These are phyloP conservation scores for Tillandsia leiboldiana DNA, from an alignment of 176 grass and related monocot species.

Conservation along the genomic window DNA sequence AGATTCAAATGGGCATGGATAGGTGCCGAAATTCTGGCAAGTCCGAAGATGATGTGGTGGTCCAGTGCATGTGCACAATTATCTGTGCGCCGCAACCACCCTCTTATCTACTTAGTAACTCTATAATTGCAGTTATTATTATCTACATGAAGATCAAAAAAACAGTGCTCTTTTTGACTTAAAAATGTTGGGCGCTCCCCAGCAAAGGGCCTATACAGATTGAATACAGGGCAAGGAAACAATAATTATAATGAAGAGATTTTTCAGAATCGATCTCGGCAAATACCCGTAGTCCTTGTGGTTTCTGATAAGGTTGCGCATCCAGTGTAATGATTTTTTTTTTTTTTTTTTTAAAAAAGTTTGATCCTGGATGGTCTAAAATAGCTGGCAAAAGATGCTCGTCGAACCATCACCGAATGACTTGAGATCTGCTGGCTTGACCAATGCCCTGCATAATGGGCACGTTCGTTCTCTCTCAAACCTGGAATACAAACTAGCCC, in stretches of 20 bases:
- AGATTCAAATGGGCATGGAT: too few species aligned
- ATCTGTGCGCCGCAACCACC: too few species aligned
- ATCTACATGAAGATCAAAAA: too few species aligned
- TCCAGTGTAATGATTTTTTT: neutral
- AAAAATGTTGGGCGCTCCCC: too few species aligned
- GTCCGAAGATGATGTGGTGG: too few species aligned
- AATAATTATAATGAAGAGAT: neutral
- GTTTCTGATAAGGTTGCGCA: neutral
- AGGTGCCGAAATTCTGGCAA: too few species aligned
- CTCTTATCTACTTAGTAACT: too few species aligned
- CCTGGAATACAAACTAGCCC: slow-evolving; percentile 26
- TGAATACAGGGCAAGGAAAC: neutral
- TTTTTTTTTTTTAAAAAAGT: neutral
- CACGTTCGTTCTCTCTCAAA: slow-evolving; percentile 97
- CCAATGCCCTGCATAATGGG: slow-evolving; percentile 78
- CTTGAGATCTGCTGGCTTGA: slow-evolving; percentile 85
- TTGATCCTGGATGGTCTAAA: slow-evolving; percentile 27
- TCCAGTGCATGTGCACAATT: too few species aligned
- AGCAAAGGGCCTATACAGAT: neutral
- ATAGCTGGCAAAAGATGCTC: slow-evolving; percentile 88
- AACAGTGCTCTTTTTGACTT: too few species aligned
- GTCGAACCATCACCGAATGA: slow-evolving; percentile 84
- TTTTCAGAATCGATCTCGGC: neutral
- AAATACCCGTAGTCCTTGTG: neutral
- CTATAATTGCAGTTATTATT: too few species aligned